These are phyloP conservation scores for Leucosporidium scottii DNA, from an alignment of 768 basidiomycete genomes.

Conservation along the genomic window DNA sequence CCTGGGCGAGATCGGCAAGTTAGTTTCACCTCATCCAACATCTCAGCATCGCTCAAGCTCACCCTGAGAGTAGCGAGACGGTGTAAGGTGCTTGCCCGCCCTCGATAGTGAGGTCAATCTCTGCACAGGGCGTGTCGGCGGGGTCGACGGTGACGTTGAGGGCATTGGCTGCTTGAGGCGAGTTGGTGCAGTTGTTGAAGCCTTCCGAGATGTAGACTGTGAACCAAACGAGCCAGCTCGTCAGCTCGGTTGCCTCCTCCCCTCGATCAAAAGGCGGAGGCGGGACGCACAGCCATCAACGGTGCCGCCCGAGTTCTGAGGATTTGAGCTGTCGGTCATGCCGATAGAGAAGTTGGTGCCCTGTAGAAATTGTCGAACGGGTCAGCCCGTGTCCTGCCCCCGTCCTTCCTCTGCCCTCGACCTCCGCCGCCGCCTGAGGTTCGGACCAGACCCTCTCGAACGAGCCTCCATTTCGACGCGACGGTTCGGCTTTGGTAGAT, in stretches of 20 bases:
- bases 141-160: slow-evolving; percentile 2
- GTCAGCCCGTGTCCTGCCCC: too few species aligned
- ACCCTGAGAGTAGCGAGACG: slow-evolving; percentile 12
- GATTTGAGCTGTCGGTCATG: slow-evolving; percentile 24
- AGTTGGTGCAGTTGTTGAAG: slow-evolving; percentile 8
- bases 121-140: slow-evolving; percentile 7
- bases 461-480: background rate
- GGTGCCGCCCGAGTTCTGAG: slow-evolving; percentile 14
- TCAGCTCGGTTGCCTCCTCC: background rate
- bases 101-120: slow-evolving; percentile 8
- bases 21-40: background rate
- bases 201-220: slow-evolving; percentile 17
- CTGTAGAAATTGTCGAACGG: background rate
- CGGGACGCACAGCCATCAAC: slow-evolving; percentile 18
- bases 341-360: slow-evolving; percentile 15
- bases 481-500: background rate
- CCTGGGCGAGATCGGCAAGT: background rate
- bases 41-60: background rate
- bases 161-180: background rate
- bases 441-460: background rate
- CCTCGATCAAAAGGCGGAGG: too few species aligned
- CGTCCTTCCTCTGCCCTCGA: background rate
- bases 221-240: background rate
- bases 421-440: too few species aligned
- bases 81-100: slow-evolving; percentile 18